These are phyloP conservation scores for Amauroascus verrucosus DNA, from an alignment of 2,329 filamentous ascomycete species.

Conservation along the genomic window DNA sequence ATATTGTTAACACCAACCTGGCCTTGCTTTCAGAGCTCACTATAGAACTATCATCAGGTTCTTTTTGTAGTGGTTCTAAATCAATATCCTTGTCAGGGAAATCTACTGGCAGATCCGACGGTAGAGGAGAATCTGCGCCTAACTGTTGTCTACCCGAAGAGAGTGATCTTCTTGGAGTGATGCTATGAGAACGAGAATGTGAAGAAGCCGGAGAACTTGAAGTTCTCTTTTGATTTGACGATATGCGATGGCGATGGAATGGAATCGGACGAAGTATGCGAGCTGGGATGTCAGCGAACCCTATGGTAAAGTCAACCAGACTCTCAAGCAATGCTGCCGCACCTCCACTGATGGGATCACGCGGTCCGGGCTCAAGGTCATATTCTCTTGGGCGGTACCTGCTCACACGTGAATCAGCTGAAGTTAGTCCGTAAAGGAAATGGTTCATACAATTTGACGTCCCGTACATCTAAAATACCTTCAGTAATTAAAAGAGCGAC, in stretches of 20 bases:
- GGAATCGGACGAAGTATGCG: slow-evolving; percentile 35
- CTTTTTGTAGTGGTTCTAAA: background rate
- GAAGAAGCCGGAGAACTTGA: background rate
- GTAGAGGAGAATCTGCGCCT: background rate
- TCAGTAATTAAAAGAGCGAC: slow-evolving; percentile 58
- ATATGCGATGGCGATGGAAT: background rate
- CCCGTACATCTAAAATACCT: slow-evolving; percentile 55
- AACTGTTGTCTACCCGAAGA: background rate
- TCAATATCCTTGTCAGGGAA: background rate
- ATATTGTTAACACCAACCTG: background rate
- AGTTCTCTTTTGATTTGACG: background rate
- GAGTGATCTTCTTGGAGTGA: background rate
- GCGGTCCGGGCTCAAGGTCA: slow-evolving; percentile 65
- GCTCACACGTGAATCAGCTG: background rate
- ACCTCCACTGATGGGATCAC: slow-evolving; percentile 67
- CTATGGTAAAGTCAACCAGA: slow-evolving; percentile 70
- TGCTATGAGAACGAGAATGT: background rate
- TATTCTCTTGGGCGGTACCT: slow-evolving; percentile 55
- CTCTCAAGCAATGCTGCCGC: slow-evolving; percentile 72
- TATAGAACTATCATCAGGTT: background rate
- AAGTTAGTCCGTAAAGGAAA: slow-evolving; percentile 9
- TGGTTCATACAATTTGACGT: slow-evolving; percentile 55
- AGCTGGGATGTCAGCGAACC: slow-evolving; percentile 61
- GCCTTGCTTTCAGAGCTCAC: background rate
- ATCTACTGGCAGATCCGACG: background rate